A percentile compares a stretch with the other conserved stretches of the same genome.
Evolutionary conservation across 805 yeast genomes (phyloP).

Genomic region (Spathaspora boniae): DNA sequence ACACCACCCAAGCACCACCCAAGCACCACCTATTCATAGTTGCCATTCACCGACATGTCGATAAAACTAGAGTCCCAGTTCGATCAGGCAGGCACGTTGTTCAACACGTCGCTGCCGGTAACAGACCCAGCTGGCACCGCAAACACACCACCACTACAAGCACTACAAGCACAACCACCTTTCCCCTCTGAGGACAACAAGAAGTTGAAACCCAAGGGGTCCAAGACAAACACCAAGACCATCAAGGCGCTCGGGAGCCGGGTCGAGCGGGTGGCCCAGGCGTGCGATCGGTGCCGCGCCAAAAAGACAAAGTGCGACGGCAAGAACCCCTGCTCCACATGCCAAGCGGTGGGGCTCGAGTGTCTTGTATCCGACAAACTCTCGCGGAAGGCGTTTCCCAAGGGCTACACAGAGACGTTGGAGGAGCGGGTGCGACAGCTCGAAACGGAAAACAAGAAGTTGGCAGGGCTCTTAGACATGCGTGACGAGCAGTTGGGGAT

Average conservation of each 20-base stretch:
- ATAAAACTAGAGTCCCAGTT: slow-evolving; percentile 1
- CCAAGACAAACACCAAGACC: slow-evolving; percentile 17
- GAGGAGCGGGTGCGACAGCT: slow-evolving; percentile 86
- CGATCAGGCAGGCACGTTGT: too few relatives aligned
- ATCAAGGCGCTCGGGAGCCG: slow-evolving; percentile 68
- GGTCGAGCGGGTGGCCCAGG: slow-evolving; percentile 76
- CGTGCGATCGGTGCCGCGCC: slow-evolving; percentile 85
- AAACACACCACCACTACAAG: too few relatives aligned
- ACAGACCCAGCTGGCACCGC: too few relatives aligned
- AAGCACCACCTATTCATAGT: too few relatives aligned
- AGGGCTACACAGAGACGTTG: slow-evolving; percentile 87
- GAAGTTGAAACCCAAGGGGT: neutral
- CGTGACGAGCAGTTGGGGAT: slow-evolving; percentile 61
- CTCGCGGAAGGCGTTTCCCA: slow-evolving; percentile 82
- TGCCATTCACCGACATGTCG: neutral
- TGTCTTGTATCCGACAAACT: slow-evolving; percentile 85
- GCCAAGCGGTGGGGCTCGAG: slow-evolving; percentile 80
- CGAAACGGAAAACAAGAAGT: slow-evolving; percentile 73
- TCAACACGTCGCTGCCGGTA: too few relatives aligned
- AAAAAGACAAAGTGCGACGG: slow-evolving; percentile 82
- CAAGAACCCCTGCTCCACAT: slow-evolving; percentile 71
- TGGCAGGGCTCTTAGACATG: slow-evolving; percentile 59
- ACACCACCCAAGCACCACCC: too few relatives aligned
- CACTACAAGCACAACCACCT: slow-evolving; percentile 2
- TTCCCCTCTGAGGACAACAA: neutral